These are phyloP conservation scores for Aphanomyces invadans DNA, from an alignment of 352 stramenopile species.

Conservation along the genomic window DNA sequence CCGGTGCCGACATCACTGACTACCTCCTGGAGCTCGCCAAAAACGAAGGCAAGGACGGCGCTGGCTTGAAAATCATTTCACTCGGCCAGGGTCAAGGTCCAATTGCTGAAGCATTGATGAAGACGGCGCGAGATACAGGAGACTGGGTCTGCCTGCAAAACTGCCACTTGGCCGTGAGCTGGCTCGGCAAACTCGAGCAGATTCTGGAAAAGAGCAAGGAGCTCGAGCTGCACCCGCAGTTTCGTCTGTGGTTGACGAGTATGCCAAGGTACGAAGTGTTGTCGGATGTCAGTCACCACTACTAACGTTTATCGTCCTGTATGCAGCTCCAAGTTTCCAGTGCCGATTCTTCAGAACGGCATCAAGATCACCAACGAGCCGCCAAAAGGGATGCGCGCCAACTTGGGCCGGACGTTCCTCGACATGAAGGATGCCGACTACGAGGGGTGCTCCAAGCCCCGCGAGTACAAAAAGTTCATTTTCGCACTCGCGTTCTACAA, in stretches of 20 bases:
- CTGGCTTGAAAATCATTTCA: conserved; percentile 88
- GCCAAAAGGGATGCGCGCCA: conserved; percentile 86
- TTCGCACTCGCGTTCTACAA: conserved; percentile 94
- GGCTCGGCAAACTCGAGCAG: conserved; percentile 83
- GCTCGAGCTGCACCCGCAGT: conserved; percentile 77
- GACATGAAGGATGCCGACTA: conserved; percentile 89
- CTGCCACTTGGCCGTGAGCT: conserved; percentile 89
- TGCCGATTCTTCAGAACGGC: conserved; percentile 91
- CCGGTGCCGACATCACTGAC: conserved; percentile 90
- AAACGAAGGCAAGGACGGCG: conserved; percentile 81
- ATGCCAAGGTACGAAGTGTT: conserved; percentile 85
- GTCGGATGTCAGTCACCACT: not conserved
- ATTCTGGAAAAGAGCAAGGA: conserved; percentile 71
- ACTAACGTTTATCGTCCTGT: not conserved
- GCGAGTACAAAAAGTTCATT: conserved; percentile 85
- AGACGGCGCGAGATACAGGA: conserved; percentile 79
- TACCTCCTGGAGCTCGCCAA: conserved; percentile 88
- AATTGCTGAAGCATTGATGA: conserved; percentile 87
- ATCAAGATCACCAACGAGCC: conserved; percentile 96
- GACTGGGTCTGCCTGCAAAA: conserved; percentile 95
- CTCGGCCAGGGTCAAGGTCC: conserved; percentile 90
- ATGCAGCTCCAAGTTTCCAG: conserved; percentile 71
- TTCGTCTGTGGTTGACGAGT: conserved; percentile 91
- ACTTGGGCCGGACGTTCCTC: conserved; percentile 88
- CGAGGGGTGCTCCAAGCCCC: conserved; percentile 76